phyloP scores from a whole-genome alignment of 768 basidiomycete species.

The Hericium erinaceus region DNA sequence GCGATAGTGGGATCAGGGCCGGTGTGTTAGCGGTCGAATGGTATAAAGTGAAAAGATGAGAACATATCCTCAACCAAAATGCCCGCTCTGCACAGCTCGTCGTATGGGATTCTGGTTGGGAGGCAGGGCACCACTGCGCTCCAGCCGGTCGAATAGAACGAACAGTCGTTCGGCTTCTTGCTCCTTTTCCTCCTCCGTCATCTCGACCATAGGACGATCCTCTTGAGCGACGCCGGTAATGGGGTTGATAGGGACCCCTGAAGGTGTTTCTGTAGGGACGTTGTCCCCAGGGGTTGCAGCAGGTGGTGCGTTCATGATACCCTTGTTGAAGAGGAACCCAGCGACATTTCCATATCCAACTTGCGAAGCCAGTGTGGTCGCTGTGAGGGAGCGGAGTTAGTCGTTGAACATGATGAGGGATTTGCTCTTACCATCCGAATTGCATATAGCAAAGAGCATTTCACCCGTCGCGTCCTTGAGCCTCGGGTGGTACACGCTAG shows the following conservation, averaged over 20 bases:
- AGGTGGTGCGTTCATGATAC: conserved; percentile 59
- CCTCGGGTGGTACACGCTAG: conserved; percentile 61
- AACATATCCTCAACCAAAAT: conserved; percentile 17
- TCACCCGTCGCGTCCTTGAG: conserved; percentile 78
- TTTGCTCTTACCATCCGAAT: conserved; percentile 52
- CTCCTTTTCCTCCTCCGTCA: conserved; percentile 97
- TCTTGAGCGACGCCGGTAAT: conserved; percentile 69
- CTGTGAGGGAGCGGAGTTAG: conserved; percentile 23
- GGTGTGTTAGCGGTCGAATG: too few species aligned
- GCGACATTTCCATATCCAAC: conserved; percentile 95
- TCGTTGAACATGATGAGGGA: not conserved
- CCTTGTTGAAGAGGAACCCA: conserved; percentile 89
- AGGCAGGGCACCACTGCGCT: conserved; percentile 62
- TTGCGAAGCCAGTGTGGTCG: conserved; percentile 60
- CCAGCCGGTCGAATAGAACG: conserved; percentile 83
- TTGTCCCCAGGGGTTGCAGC: conserved; percentile 16
- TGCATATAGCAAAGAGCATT: conserved; percentile 76
- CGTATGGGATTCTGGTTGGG: conserved; percentile 64
- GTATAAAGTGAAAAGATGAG: too few species aligned
- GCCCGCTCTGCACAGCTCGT: conserved; percentile 50
- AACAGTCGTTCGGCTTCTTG: conserved; percentile 87
- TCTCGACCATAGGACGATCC: conserved; percentile 35
- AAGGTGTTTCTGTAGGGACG: conserved; percentile 21
- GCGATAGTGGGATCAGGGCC: too few species aligned
- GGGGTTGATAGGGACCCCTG: conserved; percentile 56